Percentiles rank a stretch among this genome's conserved stretches.
Evolutionary conservation across 1,284 basidiomycete genomes (phyloP).

Genomic region (Leccinum solheimii): DNA sequence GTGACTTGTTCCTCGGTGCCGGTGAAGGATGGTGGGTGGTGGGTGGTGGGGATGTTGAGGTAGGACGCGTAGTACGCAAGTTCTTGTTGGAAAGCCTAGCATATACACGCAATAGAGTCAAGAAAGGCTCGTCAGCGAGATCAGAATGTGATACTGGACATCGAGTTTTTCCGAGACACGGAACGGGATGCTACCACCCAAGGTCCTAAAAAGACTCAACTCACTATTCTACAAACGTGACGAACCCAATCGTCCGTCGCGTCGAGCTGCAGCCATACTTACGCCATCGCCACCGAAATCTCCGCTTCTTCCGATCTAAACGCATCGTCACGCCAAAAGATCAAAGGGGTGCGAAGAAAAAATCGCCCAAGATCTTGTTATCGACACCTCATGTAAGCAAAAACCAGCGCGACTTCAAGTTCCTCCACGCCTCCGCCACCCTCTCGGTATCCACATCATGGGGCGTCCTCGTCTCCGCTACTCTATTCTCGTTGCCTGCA

Average conservation of each 20-base stretch:
- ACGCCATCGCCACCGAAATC: slow-evolving; percentile 73
- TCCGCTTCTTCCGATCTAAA: slow-evolving; percentile 75
- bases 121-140: slow-evolving; percentile 18
- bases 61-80: slow-evolving; percentile 86
- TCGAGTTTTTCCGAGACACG: slow-evolving; percentile 22
- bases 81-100: slow-evolving; percentile 90
- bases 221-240: slow-evolving; percentile 91
- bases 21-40: slow-evolving; percentile 66
- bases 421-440: slow-evolving; percentile 88
- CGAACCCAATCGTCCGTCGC: slow-evolving; percentile 92
- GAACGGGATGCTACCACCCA: slow-evolving; percentile 6
- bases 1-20: slow-evolving; percentile 78
- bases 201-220: slow-evolving; percentile 30
- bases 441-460: slow-evolving; percentile 52
- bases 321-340: slow-evolving; percentile 18
- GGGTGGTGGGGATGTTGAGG: slow-evolving; percentile 77
- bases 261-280: slow-evolving; percentile 89
- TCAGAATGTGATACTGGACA: slow-evolving; percentile 17
- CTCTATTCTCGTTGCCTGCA: slow-evolving; percentile 19
- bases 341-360: slow-evolving; percentile 15
- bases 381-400: slow-evolving; percentile 59
- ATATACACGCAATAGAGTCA: neutral
- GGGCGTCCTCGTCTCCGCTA: slow-evolving; percentile 43
- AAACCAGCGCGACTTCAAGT: slow-evolving; percentile 66
- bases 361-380: slow-evolving; percentile 47